Evolutionary conservation across 75 land plant genomes (phyloP).

Genomic region (Selaginella tamariscina): DNA sequence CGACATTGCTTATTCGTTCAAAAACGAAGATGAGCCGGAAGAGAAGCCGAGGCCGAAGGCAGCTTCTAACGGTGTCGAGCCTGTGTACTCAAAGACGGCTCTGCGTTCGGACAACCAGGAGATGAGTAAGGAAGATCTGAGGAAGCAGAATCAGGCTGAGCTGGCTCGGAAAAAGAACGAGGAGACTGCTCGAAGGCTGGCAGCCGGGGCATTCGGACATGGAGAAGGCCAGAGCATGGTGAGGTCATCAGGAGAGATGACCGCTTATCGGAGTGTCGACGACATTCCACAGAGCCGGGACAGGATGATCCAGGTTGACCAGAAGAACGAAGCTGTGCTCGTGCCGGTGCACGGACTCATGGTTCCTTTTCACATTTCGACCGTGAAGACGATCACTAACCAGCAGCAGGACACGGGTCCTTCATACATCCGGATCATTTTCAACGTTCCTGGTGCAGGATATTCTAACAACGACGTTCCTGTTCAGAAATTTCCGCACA

Average conservation of each 20-base stretch:
- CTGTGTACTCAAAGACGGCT: slow-evolving; percentile 39
- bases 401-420: slow-evolving; percentile 46
- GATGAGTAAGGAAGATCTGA: slow-evolving; percentile 66
- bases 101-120: slow-evolving; percentile 83
- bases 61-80: slow-evolving; percentile 23
- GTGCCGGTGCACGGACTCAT: slow-evolving; percentile 71
- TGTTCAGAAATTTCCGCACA: slow-evolving; percentile 44
- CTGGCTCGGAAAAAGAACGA: slow-evolving; percentile 52
- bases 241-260: slow-evolving; percentile 38
- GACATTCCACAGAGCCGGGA: slow-evolving; percentile 41
- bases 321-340: slow-evolving; percentile 74
- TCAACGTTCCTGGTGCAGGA: slow-evolving; percentile 64
- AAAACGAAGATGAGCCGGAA: slow-evolving; percentile 61
- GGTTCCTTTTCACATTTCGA: slow-evolving; percentile 87
- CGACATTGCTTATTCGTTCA: slow-evolving; percentile 67
- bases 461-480: slow-evolving; percentile 41
- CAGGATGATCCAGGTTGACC: slow-evolving; percentile 78
- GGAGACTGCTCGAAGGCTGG: slow-evolving; percentile 73
- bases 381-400: slow-evolving; percentile 52
- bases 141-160: slow-evolving; percentile 84
- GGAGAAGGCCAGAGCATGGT: slow-evolving; percentile 40
- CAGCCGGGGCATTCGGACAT: slow-evolving; percentile 50
- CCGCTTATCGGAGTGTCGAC: slow-evolving; percentile 68
- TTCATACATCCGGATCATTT: slow-evolving; percentile 49
- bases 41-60: slow-evolving; percentile 29